phyloP scores from a whole-genome alignment of 768 basidiomycete genomes.

The Pholiota conissans region DNA sequence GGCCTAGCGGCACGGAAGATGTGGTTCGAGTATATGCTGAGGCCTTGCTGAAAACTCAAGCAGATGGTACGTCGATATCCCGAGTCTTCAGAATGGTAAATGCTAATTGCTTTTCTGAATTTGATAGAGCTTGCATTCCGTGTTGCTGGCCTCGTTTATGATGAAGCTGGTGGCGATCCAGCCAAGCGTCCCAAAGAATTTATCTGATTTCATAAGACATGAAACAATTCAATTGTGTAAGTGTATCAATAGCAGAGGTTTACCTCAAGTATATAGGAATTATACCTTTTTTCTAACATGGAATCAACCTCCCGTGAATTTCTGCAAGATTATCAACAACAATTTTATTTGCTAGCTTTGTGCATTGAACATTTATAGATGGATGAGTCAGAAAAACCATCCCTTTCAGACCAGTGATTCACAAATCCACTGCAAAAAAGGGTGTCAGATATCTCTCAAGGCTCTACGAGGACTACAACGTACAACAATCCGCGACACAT shows the following conservation, averaged over 20 bases:
- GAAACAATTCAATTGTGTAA: constrained; percentile 2
- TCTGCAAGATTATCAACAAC: no score
- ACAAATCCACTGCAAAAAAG: neutral
- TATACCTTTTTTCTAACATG: no score
- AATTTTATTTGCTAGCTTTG: no score
- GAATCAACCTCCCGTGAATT: no score
- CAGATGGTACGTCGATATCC: constrained; percentile 66
- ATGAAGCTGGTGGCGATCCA: constrained; percentile 81
- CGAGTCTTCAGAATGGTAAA: neutral
- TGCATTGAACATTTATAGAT: no score
- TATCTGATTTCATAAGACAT: constrained; percentile 37
- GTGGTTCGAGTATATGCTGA: constrained; percentile 98
- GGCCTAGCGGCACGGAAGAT: constrained; percentile 98
- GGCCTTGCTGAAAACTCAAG: constrained; percentile 68
- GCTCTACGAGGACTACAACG: neutral
- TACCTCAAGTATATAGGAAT: neutral
- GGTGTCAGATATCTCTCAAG: neutral
- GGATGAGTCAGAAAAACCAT: no score
- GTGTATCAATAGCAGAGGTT: neutral
- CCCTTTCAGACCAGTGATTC: neutral
- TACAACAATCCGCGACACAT: neutral
- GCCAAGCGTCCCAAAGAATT: constrained; percentile 77
- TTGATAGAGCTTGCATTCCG: constrained; percentile 77
- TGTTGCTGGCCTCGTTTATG: constrained; percentile 84
- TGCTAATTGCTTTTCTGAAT: neutral